Base-by-base conservation (phyloP, 768 basidiomycete species). In the Tylopilus rubrobrunneus region DNA sequence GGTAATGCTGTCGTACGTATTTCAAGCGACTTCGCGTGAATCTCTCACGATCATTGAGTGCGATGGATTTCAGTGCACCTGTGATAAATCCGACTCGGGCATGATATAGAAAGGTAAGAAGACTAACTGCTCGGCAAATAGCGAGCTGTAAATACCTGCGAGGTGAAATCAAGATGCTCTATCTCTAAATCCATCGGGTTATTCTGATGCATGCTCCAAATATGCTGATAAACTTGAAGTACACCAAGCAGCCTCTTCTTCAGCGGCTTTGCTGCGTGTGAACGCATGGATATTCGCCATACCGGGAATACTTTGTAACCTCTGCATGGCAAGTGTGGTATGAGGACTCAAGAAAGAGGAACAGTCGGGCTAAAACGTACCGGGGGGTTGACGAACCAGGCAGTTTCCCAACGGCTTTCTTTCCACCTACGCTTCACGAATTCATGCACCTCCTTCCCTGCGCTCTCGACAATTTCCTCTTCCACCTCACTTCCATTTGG, bases 381-480 rank as follows among this genome's bases (percentile, higher is more conserved):
- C 48, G 85, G 88, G 40, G 91, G 91, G 64, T 93, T 93, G 41
- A 91, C 86, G 63, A 92, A 92, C 92, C 92, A 94, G 2, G 88
- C 89, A 0, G 89, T 90, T 71, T 94, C 92, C 90, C 89, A 94
- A n/a, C 80, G 78, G 5, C 62, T 66, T 62, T 90, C 87, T 17
- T 63, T 60, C 92, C 92, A 93, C 45, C 82, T 73, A 45, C 74
- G 75, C 65, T 71, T 75, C 12, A 94, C 79, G 67, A 86, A 92
- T 46, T 68, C 69, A 33, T 80, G 74, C 41, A 91, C 81, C 57
- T 88, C 83, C 41, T 59, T 65, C 7, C 83, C 84, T 5, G 81
- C 85, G 44, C 65, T 65, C 45, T 66, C 65, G 10, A 87, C 74
- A 51, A 81, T 69, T 17, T 53, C 63, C 37, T 81, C 80, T 62